phyloP scores from a whole-genome alignment of 768 basidiomycete genomes.

The Coprinopsis sp. region DNA sequence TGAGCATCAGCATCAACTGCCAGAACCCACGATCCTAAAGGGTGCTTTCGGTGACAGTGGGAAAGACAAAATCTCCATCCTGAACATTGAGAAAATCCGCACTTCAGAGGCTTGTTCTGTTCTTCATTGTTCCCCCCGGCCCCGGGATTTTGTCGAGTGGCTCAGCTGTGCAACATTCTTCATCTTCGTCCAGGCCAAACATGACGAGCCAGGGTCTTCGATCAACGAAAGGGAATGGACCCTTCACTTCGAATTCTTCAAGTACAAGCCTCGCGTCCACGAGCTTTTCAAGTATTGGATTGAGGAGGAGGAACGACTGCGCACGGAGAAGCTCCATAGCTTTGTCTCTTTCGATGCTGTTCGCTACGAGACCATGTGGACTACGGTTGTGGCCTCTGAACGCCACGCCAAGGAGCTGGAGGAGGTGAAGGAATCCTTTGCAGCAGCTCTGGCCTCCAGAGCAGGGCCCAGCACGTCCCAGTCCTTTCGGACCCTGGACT shows the following conservation, averaged over 20 bases:
- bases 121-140: no score
- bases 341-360: no score
- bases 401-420: background rate
- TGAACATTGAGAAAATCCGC: no score
- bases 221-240: background rate
- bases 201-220: background rate
- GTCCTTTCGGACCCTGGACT: background rate
- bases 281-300: background rate
- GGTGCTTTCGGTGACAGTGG: background rate
- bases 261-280: background rate
- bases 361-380: no score
- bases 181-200: background rate
- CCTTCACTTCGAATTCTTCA: background rate
- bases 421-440: background rate
- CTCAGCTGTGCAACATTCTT: no score
- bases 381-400: no score
- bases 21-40: background rate
- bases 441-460: background rate
- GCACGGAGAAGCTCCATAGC: background rate
- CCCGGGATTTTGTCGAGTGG: no score
- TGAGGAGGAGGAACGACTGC: background rate
- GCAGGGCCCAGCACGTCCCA: background rate
- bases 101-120: no score
- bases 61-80: no score
- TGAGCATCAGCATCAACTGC: background rate